Percentiles rank a stretch among this genome's conserved stretches.
phyloP scores from a whole-genome alignment of 345 rosid genomes.

The Iberis pinnata region DNA sequence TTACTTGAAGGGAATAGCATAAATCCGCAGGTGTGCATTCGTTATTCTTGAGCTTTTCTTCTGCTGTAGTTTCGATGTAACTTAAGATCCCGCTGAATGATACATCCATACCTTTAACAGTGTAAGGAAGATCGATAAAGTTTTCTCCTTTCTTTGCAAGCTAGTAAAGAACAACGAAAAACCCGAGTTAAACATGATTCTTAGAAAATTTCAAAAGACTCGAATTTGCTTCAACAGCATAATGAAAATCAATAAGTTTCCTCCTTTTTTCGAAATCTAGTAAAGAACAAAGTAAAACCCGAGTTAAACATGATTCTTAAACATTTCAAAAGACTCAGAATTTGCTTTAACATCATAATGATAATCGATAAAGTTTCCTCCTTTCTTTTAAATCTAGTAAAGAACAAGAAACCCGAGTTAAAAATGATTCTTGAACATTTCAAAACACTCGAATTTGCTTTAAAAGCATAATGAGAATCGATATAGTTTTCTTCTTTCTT shows the following conservation, averaged over 20 bases:
- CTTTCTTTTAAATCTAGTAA: too few species aligned
- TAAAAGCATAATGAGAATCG: constrained; percentile 85
- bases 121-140: constrained; percentile 86
- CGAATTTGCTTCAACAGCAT: too few species aligned
- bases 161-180: constrained; percentile 34
- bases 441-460: too few species aligned
- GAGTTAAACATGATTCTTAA: too few species aligned
- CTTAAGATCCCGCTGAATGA: constrained; percentile 94
- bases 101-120: constrained; percentile 97
- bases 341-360: too few species aligned
- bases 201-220: neutral
- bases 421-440: too few species aligned
- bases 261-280: too few species aligned
- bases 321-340: too few species aligned
- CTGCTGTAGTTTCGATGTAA: constrained; percentile 73
- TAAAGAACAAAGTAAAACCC: too few species aligned
- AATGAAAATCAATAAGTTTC: too few species aligned
- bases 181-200: neutral
- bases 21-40: constrained; percentile 91
- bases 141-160: constrained; percentile 92
- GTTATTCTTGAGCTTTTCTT: constrained; percentile 69
- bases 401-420: too few species aligned
- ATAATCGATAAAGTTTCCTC: too few species aligned
- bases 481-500: constrained; percentile 87
- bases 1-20: constrained; percentile 92